These are phyloP conservation scores for Haplographium delicatum DNA, from an alignment of 495 filamentous ascomycete genomes.

Conservation along the genomic window DNA sequence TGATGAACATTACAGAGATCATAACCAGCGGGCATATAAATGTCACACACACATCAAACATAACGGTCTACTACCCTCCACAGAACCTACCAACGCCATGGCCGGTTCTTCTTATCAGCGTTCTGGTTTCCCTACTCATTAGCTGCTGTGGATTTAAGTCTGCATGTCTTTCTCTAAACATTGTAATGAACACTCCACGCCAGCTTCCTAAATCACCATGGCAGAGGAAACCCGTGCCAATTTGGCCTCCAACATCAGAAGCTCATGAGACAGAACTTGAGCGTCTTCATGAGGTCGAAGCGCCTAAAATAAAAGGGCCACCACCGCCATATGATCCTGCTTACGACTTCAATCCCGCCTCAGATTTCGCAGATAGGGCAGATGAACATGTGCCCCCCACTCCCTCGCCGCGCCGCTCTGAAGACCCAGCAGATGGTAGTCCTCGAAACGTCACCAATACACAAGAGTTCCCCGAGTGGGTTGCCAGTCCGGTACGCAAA, in stretches of 20 bases:
- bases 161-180: neutral
- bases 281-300: neutral
- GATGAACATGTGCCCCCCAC: neutral
- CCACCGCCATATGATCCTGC: neutral
- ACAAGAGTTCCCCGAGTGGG: too few species aligned
- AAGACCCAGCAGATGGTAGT: neutral
- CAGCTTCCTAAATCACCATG: neutral
- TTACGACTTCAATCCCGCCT: neutral
- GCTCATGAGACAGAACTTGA: neutral
- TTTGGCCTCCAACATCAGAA: neutral
- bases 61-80: neutral
- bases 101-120: neutral
- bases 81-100: neutral
- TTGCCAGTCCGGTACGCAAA: neutral
- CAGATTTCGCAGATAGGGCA: neutral
- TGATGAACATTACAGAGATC: neutral
- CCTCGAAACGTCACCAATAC: too few species aligned
- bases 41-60: neutral
- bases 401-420: neutral
- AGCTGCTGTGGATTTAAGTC: neutral
- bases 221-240: neutral
- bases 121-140: neutral
- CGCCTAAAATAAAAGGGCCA: neutral
- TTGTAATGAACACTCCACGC: neutral
- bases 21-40: neutral